phyloP scores from a whole-genome alignment of 345 rosid genomes.

The Camelina laxa region DNA sequence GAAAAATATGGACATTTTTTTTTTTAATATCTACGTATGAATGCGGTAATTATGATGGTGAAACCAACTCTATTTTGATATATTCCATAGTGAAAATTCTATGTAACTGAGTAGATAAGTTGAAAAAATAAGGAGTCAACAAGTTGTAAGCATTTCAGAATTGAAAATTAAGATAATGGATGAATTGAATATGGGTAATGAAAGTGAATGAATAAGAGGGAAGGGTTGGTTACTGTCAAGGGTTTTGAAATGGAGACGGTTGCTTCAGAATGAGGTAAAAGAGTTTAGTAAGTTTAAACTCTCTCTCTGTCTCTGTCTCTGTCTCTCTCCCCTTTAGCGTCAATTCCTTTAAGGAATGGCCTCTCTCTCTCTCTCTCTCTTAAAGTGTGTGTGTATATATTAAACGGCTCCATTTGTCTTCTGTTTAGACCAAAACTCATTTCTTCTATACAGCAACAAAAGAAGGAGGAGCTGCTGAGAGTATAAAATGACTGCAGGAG shows the following conservation, averaged over 20 bases:
- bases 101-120: neutral
- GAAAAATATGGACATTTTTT: neutral
- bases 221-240: slow-evolving; percentile 57
- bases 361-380: slow-evolving; percentile 29
- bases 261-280: slow-evolving; percentile 72
- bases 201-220: slow-evolving; percentile 47
- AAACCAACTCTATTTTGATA: neutral
- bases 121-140: slow-evolving; percentile 25
- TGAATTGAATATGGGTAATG: slow-evolving; percentile 29
- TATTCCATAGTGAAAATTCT: neutral
- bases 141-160: slow-evolving; percentile 34
- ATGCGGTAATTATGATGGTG: slow-evolving; percentile 19
- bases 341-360: slow-evolving; percentile 65
- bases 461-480: slow-evolving; percentile 50
- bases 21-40: neutral
- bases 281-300: slow-evolving; percentile 35
- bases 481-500: slow-evolving; percentile 49
- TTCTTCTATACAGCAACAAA: slow-evolving; percentile 9
- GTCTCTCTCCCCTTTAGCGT: slow-evolving; percentile 48
- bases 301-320: slow-evolving; percentile 7
- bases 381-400: slow-evolving; percentile 25
- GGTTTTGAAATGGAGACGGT: slow-evolving; percentile 40
- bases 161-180: slow-evolving; percentile 35
- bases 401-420: slow-evolving; percentile 20
- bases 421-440: slow-evolving; percentile 21